A percentile compares a stretch with the other conserved stretches of the same genome.
Evolutionary conservation across 2,329 filamentous ascomycete species (phyloP).

Genomic region (Venturia pyrina): DNA sequence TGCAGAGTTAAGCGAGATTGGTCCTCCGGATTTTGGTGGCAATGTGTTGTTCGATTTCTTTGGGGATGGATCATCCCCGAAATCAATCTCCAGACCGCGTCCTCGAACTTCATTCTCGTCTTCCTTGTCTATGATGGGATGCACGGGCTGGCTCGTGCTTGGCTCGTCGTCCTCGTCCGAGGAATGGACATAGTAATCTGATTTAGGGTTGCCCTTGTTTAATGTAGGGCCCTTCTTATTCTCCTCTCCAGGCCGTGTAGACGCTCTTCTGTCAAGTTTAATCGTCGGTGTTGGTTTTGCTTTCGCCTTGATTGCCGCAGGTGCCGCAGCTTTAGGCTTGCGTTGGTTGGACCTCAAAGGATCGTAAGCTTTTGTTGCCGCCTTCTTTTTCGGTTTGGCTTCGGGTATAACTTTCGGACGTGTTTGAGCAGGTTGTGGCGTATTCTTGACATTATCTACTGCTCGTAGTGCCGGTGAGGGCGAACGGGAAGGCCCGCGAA

Average conservation of each 20-base stretch:
- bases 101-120: background rate
- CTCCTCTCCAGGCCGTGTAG: conserved; percentile 15
- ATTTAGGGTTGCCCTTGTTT: conserved; percentile 3
- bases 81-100: conserved; percentile 14
- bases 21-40: conserved; percentile 7
- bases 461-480: conserved; percentile 6
- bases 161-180: conserved; percentile 12
- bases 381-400: conserved; percentile 3
- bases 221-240: conserved; percentile 13
- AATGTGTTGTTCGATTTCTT: background rate
- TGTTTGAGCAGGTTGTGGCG: background rate
- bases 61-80: conserved; percentile 10
- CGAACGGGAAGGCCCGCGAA: background rate
- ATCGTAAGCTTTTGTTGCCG: conserved; percentile 10
- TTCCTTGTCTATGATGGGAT: background rate
- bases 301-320: conserved; percentile 16
- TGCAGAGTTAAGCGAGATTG: conserved; percentile 13
- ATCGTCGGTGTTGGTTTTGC: conserved; percentile 18
- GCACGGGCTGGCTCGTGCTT: background rate
- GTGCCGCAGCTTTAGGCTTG: conserved; percentile 5
- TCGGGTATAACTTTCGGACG: background rate
- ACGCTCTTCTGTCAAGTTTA: conserved; percentile 27
- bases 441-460: background rate
- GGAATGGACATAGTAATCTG: conserved; percentile 13
- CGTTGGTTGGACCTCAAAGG: conserved; percentile 1